Conservation (phyloP, 805 yeast genomes). For the Pichia heedii region DNA sequence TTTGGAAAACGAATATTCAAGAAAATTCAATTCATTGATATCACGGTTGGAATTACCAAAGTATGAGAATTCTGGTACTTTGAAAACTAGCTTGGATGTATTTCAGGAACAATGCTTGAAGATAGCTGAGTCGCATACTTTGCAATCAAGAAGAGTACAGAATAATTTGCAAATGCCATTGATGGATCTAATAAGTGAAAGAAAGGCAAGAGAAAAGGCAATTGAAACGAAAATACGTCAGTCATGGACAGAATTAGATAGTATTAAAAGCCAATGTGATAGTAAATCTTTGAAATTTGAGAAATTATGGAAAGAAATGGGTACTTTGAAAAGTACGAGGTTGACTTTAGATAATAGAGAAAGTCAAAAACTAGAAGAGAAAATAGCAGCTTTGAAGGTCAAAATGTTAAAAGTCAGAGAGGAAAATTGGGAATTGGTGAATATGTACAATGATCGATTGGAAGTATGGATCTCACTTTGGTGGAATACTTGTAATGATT, state of each 20-base stretch:
- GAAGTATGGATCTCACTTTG: constrained; percentile 67
- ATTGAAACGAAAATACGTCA: constrained; percentile 44
- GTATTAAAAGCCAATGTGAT: constrained; percentile 29
- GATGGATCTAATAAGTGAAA: constrained; percentile 39
- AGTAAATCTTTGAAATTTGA: constrained; percentile 42
- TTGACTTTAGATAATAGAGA: constrained; percentile 69
- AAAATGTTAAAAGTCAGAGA: constrained; percentile 35
- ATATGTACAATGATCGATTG: constrained; percentile 44
- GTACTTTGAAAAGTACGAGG: constrained; percentile 50
- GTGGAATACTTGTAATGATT: constrained; percentile 50
- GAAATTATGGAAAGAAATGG: constrained; percentile 47
- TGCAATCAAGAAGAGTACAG: constrained; percentile 40
- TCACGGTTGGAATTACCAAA: constrained; percentile 4
- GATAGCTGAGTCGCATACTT: constrained; percentile 47
- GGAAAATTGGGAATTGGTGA: constrained; percentile 49
- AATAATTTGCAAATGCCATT: constrained; percentile 46
- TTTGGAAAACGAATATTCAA: constrained; percentile 68
- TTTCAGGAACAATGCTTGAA: constrained; percentile 50
- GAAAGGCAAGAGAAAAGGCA: constrained; percentile 45
- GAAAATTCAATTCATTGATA: constrained; percentile 31
- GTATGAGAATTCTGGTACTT: constrained; percentile 45
- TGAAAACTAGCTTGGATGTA: constrained; percentile 50
- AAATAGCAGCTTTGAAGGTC: constrained; percentile 41
- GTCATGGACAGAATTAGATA: constrained; percentile 11
- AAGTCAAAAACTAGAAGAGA: constrained; percentile 48